Evolutionary conservation across 371 early-diverging fungal species (phyloP), one percentile per base, ranked within the genome.

Genomic region (Smittium mucronatum): DNA sequence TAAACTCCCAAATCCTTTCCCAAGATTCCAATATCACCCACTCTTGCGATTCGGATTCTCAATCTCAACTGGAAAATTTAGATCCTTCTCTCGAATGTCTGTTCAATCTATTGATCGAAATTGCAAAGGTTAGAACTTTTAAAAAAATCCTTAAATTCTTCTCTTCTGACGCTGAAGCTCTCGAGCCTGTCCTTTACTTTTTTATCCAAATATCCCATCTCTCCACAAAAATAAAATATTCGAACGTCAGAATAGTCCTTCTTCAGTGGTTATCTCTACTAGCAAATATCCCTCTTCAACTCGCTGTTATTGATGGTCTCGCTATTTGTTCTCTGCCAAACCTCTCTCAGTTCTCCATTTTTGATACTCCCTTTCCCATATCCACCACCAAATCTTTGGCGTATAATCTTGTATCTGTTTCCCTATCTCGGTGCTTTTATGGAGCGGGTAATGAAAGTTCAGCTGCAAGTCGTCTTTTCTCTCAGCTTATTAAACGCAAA

Each of bases 261-360:
- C 70, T 77, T 21, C 67, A 76, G 1, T 77, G 77, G 77, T 69
- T 77, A 5, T 77, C 77, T 11, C 21, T 47, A 21, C 47, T 47
- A 11, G 47, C 47, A 47, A 47, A 47, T 21, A 47, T 47, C 21
- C 47, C 47, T 21, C 5, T 47, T 11, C 11, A 47, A 47, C 21
- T 47, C 11, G 5, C 47, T 47, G 21, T 47, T 11, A 47, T 47
- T 21, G 47, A 47, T 47, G 21, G 47, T 21, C 47, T 47, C 11
- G 11, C 21, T 11, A 47, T 21, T 47, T 47, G 5, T 11, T 47
- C 21, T 21, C 5, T 11, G 11, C 21, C 5, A 5, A 47, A 47
- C 21, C 5, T 11, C 11, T 11, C 5, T 47, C 11, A 47, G 5
- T 47, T 11, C 47, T 11, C 5, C 11, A 21, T 47, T 21, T 47